Evolutionary conservation across 306 rosid genomes (phyloP).

Genomic region (Begonia loranthoides): DNA sequence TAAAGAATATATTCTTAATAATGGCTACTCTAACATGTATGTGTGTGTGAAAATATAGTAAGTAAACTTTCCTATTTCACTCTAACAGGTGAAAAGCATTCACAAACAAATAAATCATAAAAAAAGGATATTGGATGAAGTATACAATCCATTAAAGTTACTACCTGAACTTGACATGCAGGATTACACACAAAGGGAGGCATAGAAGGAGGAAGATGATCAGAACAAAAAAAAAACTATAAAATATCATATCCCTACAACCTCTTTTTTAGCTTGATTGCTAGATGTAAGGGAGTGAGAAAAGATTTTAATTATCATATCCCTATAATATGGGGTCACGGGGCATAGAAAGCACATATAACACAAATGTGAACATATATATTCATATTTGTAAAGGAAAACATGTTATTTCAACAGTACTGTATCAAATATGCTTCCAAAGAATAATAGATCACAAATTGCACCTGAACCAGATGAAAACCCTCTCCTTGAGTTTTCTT

Average conservation of each 20-base stretch:
- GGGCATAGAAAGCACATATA: not conserved
- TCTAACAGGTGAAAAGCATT: not conserved
- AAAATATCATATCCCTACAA: no score
- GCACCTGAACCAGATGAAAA: slow-evolving; percentile 84
- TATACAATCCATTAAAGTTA: no score
- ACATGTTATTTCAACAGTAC: not conserved
- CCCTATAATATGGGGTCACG: no score
- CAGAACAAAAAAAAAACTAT: no score
- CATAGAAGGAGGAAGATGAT: no score
- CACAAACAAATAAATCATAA: not conserved
- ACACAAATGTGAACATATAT: not conserved
- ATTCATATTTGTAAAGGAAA: not conserved
- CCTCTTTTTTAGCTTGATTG: no score
- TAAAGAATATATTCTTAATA: not conserved
- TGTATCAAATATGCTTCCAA: not conserved
- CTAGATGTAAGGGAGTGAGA: no score
- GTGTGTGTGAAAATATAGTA: not conserved
- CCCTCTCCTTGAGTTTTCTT: slow-evolving; percentile 41
- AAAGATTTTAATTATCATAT: no score
- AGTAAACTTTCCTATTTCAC: no score
- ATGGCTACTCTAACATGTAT: not conserved
- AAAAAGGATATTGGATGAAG: no score
- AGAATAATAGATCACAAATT: slow-evolving; percentile 6
- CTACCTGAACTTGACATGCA: no score
- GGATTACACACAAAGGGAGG: no score